These are phyloP conservation scores for Filobasidium floriforme DNA, from an alignment of 768 basidiomycete species.

Conservation along the genomic window DNA sequence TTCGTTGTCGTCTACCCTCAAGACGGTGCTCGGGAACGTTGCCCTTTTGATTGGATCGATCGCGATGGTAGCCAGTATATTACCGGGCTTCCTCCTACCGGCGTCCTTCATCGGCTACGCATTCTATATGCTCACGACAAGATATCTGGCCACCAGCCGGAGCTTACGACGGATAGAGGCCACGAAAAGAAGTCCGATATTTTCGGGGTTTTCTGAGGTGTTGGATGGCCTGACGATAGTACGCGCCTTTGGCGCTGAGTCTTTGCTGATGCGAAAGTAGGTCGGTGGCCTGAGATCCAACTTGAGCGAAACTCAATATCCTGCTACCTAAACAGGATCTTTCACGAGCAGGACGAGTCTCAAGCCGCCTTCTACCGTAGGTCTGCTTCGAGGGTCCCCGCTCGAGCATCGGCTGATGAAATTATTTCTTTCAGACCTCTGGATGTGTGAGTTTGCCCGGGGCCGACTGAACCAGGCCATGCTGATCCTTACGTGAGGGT, in stretches of 20 bases:
- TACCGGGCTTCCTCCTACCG: constrained; percentile 76
- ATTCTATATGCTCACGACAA: constrained; percentile 61
- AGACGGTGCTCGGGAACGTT: constrained; percentile 58
- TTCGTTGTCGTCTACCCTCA: too few species aligned
- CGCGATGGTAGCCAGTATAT: constrained; percentile 50
- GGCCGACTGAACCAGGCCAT: background rate
- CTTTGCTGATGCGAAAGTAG: constrained; percentile 54
- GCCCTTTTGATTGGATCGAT: constrained; percentile 71
- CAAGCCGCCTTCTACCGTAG: constrained; percentile 63
- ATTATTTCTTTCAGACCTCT: constrained; percentile 50
- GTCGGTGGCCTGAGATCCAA: background rate
- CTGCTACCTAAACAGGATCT: constrained; percentile 50
- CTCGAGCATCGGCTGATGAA: background rate
- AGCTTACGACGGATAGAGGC: constrained; percentile 86
- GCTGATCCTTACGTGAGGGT: background rate
- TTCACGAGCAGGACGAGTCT: constrained; percentile 51
- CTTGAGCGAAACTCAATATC: too few species aligned
- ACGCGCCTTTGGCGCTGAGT: constrained; percentile 78
- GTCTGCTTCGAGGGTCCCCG: constrained; percentile 45
- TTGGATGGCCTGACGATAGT: constrained; percentile 88
- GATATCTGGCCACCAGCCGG: constrained; percentile 58
- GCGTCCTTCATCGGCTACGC: constrained; percentile 64
- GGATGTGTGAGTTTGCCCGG: constrained; percentile 56
- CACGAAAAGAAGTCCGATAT: constrained; percentile 61
- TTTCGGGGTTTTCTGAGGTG: constrained; percentile 45